phyloP scores from a whole-genome alignment of 768 basidiomycete genomes.

The Suillus bovinus region DNA sequence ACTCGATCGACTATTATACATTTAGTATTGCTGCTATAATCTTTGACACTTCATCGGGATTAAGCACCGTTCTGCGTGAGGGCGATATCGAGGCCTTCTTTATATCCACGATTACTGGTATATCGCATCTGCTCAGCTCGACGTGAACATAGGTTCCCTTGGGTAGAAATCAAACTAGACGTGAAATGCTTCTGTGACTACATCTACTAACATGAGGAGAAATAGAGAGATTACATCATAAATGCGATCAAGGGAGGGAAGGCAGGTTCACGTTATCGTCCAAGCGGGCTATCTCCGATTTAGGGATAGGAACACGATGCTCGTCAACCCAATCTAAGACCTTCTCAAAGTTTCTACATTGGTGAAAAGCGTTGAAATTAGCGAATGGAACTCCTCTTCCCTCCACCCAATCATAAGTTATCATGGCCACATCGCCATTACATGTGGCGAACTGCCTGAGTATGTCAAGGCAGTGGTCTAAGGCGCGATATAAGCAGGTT shows the following conservation, averaged over 20 bases:
- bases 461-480: conserved; percentile 14
- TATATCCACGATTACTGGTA: too few species aligned
- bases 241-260: not conserved
- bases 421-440: conserved; percentile 10
- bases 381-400: not conserved
- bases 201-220: not conserved
- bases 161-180: not conserved
- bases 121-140: too few species aligned
- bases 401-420: conserved; percentile 14
- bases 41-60: too few species aligned
- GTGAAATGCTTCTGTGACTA: not conserved
- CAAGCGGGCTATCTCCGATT: not conserved
- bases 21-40: too few species aligned
- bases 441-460: conserved; percentile 16
- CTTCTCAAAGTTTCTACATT: conserved; percentile 1
- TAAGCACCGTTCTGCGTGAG: too few species aligned
- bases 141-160: not conserved
- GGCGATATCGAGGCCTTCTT: too few species aligned
- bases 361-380: conserved; percentile 3
- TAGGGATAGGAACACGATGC: not conserved
- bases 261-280: not conserved
- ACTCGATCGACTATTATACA: too few species aligned
- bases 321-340: not conserved
- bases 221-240: not conserved
- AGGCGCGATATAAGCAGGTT: not conserved